Evolutionary conservation across 352 stramenopile species (phyloP).

Genomic region (Phytophthora tubulina): DNA sequence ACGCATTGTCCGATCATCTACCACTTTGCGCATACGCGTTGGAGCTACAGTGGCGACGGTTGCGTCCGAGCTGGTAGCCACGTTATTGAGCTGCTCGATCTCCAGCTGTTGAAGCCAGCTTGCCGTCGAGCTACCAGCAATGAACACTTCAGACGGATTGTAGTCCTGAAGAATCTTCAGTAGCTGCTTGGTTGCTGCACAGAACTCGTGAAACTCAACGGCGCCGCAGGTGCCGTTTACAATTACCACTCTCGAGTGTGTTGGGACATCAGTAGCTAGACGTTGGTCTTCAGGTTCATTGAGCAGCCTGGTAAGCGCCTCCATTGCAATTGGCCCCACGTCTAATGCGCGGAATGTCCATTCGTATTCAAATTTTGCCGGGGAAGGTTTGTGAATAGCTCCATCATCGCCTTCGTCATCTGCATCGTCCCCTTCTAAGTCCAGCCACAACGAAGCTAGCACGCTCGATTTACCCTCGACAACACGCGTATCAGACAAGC

Average conservation of each 20-base stretch:
- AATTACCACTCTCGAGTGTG: conserved; percentile 36
- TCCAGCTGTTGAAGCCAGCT: conserved; percentile 38
- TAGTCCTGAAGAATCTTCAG: conserved; percentile 21
- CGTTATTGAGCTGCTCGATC: conserved; percentile 12
- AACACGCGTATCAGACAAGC: conserved; percentile 35
- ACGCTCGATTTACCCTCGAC: conserved; percentile 29
- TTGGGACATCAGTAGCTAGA: background rate
- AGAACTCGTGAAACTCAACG: conserved; percentile 68
- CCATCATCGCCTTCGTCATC: conserved; percentile 35
- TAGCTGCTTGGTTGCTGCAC: conserved; percentile 46
- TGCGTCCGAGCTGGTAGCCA: background rate
- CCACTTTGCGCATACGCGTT: conserved; percentile 14
- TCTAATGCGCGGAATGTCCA: conserved; percentile 77
- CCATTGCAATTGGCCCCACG: conserved; percentile 60
- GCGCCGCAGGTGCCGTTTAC: conserved; percentile 62
- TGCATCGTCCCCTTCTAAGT: conserved; percentile 44
- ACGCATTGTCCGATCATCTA: conserved; percentile 41
- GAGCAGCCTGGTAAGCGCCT: conserved; percentile 38
- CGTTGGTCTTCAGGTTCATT: conserved; percentile 1
- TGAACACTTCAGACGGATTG: conserved; percentile 23
- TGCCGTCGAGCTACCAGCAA: conserved; percentile 38
- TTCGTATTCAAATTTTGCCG: conserved; percentile 49
- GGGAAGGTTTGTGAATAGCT: background rate
- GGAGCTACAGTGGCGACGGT: background rate
- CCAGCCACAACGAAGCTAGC: conserved; percentile 31